These are phyloP conservation scores for Danielia reshetovae DNA, from an alignment of 805 yeast species.

Conservation along the genomic window DNA sequence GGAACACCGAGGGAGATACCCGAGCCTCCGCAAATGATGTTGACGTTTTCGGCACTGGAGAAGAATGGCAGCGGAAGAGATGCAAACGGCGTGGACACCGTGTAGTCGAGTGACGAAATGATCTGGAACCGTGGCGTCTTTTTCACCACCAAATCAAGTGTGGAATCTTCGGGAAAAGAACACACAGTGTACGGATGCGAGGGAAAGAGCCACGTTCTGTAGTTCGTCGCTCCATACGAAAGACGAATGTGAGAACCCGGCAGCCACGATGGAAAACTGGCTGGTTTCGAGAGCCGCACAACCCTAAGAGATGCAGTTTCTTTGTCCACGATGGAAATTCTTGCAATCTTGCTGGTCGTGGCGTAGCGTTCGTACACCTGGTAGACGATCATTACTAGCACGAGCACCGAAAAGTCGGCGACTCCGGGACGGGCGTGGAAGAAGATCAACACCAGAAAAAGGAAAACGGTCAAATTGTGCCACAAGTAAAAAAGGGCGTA, in stretches of 20 bases:
- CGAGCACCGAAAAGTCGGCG: slow-evolving; percentile 24
- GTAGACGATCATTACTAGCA: slow-evolving; percentile 22
- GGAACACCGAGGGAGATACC: slow-evolving; percentile 67
- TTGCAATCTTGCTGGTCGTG: slow-evolving; percentile 11
- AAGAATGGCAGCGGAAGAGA: slow-evolving; percentile 44
- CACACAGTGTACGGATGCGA: slow-evolving; percentile 69
- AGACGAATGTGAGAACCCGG: slow-evolving; percentile 60
- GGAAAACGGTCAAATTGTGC: slow-evolving; percentile 51
- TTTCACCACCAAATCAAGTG: slow-evolving; percentile 43
- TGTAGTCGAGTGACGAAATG: slow-evolving; percentile 8
- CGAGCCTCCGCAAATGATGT: slow-evolving; percentile 67
- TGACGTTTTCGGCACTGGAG: slow-evolving; percentile 45
- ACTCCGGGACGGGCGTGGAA: slow-evolving; percentile 76
- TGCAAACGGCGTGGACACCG: slow-evolving; percentile 33
- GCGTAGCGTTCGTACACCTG: slow-evolving; percentile 35
- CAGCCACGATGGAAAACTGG: slow-evolving; percentile 20
- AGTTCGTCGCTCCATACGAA: slow-evolving; percentile 5
- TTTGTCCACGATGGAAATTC: slow-evolving; percentile 14
- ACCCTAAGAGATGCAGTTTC: slow-evolving; percentile 18
- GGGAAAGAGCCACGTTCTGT: slow-evolving; percentile 41
- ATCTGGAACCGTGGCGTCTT: slow-evolving; percentile 27
- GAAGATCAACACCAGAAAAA: slow-evolving; percentile 41
- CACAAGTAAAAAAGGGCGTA: slow-evolving; percentile 54
- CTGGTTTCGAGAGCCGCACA: slow-evolving; percentile 19
- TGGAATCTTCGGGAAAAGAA: slow-evolving; percentile 34